Evolutionary conservation across 345 rosid species (phyloP).

Genomic region (Gossypium anomalum): DNA sequence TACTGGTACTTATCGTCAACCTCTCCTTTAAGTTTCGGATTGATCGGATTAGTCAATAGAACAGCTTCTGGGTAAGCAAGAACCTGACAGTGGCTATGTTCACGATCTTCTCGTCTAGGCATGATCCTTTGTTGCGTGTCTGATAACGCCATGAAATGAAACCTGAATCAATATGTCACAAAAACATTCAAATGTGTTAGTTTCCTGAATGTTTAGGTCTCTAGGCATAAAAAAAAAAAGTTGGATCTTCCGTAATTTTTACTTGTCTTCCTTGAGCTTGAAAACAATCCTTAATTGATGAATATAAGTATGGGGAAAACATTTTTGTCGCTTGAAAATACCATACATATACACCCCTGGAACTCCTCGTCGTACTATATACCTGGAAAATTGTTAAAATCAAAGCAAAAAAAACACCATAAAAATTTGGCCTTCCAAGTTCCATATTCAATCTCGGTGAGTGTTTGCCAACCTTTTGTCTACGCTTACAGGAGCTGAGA

Average conservation of each 20-base stretch:
- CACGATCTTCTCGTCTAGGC: conserved; percentile 59
- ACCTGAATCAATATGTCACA: conserved; percentile 38
- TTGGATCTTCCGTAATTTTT: conserved; percentile 3
- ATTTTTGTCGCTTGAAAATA: conserved; percentile 59
- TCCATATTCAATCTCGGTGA: neutral
- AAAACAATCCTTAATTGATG: conserved; percentile 81
- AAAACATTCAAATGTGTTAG: too few species aligned
- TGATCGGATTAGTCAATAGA: conserved; percentile 52
- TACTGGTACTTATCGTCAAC: conserved; percentile 92
- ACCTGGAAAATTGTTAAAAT: conserved; percentile 34
- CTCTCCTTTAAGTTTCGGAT: conserved; percentile 65
- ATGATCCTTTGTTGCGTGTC: conserved; percentile 63
- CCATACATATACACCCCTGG: conserved; percentile 70
- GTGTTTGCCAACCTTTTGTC: conserved; percentile 62
- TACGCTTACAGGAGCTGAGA: conserved; percentile 56
- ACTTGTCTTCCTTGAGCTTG: conserved; percentile 62
- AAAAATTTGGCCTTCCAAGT: neutral
- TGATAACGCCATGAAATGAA: conserved; percentile 72
- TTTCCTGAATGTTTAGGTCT: too few species aligned
- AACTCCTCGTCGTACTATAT: conserved; percentile 54
- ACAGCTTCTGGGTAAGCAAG: conserved; percentile 93
- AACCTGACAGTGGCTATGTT: conserved; percentile 18
- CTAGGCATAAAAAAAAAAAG: too few species aligned
- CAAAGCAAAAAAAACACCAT: neutral
- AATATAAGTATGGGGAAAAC: conserved; percentile 84